Evolutionary conservation across 2,329 filamentous ascomycete genomes (phyloP).

Genomic region (Stagonosporopsis chrysanthemi): DNA sequence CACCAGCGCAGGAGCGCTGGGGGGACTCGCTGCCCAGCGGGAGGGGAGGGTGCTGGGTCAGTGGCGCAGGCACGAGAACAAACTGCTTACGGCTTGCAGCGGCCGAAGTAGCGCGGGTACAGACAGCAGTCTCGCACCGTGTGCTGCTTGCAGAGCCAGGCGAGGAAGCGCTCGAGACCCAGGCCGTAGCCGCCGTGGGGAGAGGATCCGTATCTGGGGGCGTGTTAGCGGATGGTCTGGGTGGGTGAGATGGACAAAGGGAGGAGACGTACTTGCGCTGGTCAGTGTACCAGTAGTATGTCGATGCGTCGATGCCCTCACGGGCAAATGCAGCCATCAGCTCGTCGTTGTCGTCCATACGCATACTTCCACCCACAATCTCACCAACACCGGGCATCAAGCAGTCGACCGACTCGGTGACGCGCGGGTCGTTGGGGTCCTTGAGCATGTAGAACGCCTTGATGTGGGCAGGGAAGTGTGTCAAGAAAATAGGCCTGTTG

Average conservation of each 20-base stretch:
- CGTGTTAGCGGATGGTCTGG: constrained; percentile 25
- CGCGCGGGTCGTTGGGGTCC: constrained; percentile 76
- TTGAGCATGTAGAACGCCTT: constrained; percentile 99
- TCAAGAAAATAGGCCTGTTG: constrained; percentile 93
- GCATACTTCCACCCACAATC: constrained; percentile 96
- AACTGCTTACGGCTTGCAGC: constrained; percentile 74
- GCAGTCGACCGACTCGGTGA: constrained; percentile 91
- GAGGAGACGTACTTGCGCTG: constrained; percentile 80
- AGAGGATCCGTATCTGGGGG: constrained; percentile 79
- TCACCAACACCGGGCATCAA: constrained; percentile 94
- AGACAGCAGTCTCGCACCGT: constrained; percentile 74
- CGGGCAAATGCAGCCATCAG: constrained; percentile 82
- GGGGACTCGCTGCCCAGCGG: neutral
- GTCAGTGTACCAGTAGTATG: constrained; percentile 99
- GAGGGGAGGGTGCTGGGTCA: neutral
- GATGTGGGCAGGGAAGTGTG: constrained; percentile 96
- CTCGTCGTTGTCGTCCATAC: constrained; percentile 90
- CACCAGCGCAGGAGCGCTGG: neutral
- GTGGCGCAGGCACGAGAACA: neutral
- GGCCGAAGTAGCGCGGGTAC: constrained; percentile 82
- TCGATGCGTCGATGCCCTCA: constrained; percentile 81
- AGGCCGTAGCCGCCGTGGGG: constrained; percentile 94
- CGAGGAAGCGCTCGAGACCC: constrained; percentile 82
- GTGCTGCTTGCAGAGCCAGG: constrained; percentile 71
- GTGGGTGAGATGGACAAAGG: neutral